Base-by-base conservation (phyloP, 176 grass and related monocot species). In the Ampelocalamus luodianensis region DNA sequence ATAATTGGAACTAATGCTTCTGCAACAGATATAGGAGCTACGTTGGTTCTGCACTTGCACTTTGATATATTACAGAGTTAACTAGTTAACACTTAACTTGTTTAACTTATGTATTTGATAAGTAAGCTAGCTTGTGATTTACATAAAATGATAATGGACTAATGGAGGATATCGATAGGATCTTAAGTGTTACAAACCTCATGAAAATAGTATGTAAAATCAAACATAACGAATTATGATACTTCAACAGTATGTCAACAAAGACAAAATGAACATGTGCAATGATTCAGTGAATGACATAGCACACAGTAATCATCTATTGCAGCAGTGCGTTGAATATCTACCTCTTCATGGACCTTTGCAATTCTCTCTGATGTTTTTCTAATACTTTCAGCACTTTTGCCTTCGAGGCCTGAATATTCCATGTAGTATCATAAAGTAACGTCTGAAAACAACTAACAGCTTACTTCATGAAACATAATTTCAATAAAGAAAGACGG, bases 341-440 rank as follows among this genome's bases (percentile, higher is more conserved):
- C 22, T 87, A 98, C 93, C 95, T 95, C 87, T 79, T 93, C 83
- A 69, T 92, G 67, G 70, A 92, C 78, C 49, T 72, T 71, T 43
- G 80, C 20, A 51, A 98, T 93, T 71, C 87, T 95, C 90, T 93
- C 83, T 70, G 93, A 95, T 79, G 93, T 89, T 81, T 95, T 87
- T 87, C 76, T 82, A 77, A 93, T 80, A 84, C 82, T 93, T 83
- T 93, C 93, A 43, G 79, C 63, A 82, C 44, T 74, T 76, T 86
- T 60, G 45, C 93, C 93, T 87, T 93, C 64, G 18, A 98, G 79
- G 46, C 77, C 93, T 98, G 89, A 72, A 90, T 55, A 40, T 69
- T 36, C 50, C 76, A 61, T 64, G 38, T 22, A 79, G 38, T 53
- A 62, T 72, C 3, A 75, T 8, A 46, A 82, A 69, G 14, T 65